phyloP scores from a whole-genome alignment of 331 rosid genomes.

The Quercus phellos region DNA sequence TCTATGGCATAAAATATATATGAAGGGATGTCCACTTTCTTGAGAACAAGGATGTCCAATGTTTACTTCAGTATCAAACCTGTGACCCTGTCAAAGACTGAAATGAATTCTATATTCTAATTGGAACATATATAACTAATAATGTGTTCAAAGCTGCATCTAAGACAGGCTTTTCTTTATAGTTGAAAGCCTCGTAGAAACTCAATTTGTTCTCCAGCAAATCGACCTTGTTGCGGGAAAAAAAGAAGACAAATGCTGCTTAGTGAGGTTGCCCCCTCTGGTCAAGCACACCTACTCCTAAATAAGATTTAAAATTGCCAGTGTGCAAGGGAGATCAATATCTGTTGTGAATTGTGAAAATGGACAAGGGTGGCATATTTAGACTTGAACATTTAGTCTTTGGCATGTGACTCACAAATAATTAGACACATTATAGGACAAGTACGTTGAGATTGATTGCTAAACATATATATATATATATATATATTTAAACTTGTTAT shows the following conservation, averaged over 20 bases:
- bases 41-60: background rate
- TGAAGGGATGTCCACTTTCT: background rate
- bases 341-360: background rate
- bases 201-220: constrained; percentile 20
- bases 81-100: no score
- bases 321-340: background rate
- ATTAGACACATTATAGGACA: background rate
- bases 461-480: background rate
- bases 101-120: background rate
- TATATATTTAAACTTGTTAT: background rate
- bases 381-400: background rate
- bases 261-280: background rate
- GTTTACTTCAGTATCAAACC: background rate
- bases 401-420: background rate
- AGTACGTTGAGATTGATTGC: background rate
- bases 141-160: constrained; percentile 27
- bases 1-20: no score
- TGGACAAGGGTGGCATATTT: background rate
- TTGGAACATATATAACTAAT: background rate
- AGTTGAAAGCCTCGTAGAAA: constrained; percentile 30
- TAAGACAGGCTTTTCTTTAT: constrained; percentile 26
- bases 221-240: background rate
- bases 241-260: background rate
- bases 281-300: background rate
- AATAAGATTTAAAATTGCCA: background rate